Conservation (phyloP, 225 moss, liverwort and hornwort species). For the Pseudoscleropodium purum region DNA sequence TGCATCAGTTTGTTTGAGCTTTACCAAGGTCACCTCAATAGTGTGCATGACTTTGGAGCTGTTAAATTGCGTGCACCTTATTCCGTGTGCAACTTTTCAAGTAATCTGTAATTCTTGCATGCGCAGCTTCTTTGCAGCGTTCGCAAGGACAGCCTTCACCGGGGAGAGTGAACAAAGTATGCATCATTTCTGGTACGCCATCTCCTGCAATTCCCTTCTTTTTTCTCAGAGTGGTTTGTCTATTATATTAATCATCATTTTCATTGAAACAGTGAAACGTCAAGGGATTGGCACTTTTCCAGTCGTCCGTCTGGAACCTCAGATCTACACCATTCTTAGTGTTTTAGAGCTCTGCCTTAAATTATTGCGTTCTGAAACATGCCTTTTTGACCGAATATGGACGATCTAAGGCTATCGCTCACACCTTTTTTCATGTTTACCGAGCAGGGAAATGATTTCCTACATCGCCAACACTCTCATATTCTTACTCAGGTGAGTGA, state of each 20-base stretch:
- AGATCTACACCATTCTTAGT: background rate
- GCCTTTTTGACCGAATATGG: background rate
- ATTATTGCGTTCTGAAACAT: background rate
- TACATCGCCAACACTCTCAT: constrained; percentile 97
- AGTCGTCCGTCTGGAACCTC: background rate
- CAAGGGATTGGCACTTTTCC: background rate
- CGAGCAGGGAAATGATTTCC: constrained; percentile 89
- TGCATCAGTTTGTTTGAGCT: background rate
- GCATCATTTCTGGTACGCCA: constrained; percentile 81
- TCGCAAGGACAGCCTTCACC: constrained; percentile 92
- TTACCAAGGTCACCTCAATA: background rate
- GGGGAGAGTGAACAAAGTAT: constrained; percentile 95
- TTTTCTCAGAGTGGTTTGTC: background rate
- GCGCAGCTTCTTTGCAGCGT: constrained; percentile 90
- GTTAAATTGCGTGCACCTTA: background rate
- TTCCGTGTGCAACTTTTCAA: background rate
- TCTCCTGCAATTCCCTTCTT: background rate
- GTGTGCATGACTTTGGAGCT: background rate
- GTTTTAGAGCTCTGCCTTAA: background rate
- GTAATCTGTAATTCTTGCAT: background rate
- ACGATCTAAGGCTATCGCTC: background rate
- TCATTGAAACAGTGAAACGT: background rate
- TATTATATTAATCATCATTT: background rate
- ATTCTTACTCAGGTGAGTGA: constrained; percentile 75
- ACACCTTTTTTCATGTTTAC: background rate